These are phyloP conservation scores for Tardiomyces digboiensis DNA, from an alignment of 1,139 yeast genomes.

Conservation along the genomic window DNA sequence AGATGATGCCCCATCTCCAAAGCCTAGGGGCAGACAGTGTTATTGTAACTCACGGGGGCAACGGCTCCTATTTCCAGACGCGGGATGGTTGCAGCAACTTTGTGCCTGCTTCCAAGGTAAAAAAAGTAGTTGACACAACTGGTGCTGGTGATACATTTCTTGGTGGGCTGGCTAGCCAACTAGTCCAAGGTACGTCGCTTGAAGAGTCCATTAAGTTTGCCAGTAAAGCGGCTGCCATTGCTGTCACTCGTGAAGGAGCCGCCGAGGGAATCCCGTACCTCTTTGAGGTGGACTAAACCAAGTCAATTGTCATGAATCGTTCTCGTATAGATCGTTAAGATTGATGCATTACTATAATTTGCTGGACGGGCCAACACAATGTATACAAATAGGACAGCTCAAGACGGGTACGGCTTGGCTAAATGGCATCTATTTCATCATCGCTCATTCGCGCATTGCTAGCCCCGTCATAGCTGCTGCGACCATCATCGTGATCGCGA, in stretches of 20 bases:
- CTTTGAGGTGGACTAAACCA: neutral
- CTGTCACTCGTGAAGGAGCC: conserved; percentile 79
- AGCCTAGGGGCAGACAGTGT: conserved; percentile 35
- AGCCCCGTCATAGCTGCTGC: no score
- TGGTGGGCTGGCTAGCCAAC: conserved; percentile 65
- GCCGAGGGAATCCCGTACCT: conserved; percentile 69
- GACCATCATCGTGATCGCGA: neutral
- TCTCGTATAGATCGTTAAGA: no score
- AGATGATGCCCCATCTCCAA: conserved; percentile 15
- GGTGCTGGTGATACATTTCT: conserved; percentile 97
- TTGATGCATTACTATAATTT: no score
- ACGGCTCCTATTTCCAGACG: conserved; percentile 49
- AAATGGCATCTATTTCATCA: neutral
- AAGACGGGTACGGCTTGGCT: no score
- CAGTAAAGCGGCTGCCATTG: conserved; percentile 65
- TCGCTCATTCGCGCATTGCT: neutral
- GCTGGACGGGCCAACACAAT: no score
- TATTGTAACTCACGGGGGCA: conserved; percentile 70
- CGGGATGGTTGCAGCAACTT: conserved; percentile 19
- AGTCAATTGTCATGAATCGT: no score
- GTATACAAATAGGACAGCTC: no score
- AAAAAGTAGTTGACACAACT: conserved; percentile 72
- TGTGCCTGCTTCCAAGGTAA: conserved; percentile 32
- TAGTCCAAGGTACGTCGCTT: conserved; percentile 30
- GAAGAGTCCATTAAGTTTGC: conserved; percentile 57